Evolutionary conservation across 129 eudicot genomes (phyloP), one percentile per base, ranked within the genome.

Genomic region (Lactuca saligna): DNA sequence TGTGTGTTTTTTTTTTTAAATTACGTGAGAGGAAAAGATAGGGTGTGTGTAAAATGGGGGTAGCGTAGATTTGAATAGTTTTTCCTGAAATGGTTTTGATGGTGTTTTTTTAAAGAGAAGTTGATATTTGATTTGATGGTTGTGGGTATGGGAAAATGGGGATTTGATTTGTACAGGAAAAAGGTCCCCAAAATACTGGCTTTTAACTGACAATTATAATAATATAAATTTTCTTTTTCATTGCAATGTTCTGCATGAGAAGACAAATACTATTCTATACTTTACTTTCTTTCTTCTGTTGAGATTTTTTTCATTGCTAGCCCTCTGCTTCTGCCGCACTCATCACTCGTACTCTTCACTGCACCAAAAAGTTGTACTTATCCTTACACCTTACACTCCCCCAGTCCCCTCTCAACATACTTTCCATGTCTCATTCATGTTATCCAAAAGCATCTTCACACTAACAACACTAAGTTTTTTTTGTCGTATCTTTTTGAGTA

Each of bases 61-160:
- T 54, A 33, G 68, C 32, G 49, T 54, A 15, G 38, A 65, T 64
- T 64, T 54, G 63, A 64, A 16, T 64, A 69, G 49, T 6, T 39
- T 74, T 64, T 74, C 80, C 80, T 38, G 44, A 76, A 76, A 68
- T 76, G 75, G 80, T 66, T 67, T 75, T 66, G 49, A 48, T 66
- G 46, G 59, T 16, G 59, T 46, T 44, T 39, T 50, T 55, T 57
- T 61, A 32, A 3, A 25, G 29, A 25, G 29, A 11, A 11, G 14
- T 46, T 56, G 80, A 75, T 54, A 61, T 38, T 1, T 68, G 80
- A 76, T 76, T 68, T 76, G 80, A 76, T 76, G 80, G 80, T 76
- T 68, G 69, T 54, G 57, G 32, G 69, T 58, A 75, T 60, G 54
- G 79, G 79, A 54, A 61, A 68, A 39, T 17, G 75, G 68, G 46